Evolutionary conservation across 441 rosid species (phyloP), one percentile per base, ranked within the genome.

Genomic region (Gossypium gossypioides): DNA sequence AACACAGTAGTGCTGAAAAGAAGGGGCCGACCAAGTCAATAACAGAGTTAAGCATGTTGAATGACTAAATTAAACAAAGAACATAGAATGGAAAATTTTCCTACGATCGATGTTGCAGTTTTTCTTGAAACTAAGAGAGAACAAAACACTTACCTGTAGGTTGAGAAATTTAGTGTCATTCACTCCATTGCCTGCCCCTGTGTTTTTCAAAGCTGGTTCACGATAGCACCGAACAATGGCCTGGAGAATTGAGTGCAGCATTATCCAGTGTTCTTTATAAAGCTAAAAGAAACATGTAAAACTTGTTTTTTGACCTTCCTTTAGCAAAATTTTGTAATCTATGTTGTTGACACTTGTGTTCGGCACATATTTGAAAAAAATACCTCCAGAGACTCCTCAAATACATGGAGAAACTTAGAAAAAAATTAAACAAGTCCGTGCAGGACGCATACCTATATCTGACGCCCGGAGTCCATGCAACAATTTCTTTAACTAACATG

Each of bases 141-240:
- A 72, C 67, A 63, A 40, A 78, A 69, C 77, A 77, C 77, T 76
- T 71, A 82, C 87, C 82, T 76, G 78, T 69, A 75, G 70, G 68
- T 79, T 74, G 67, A 71, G 62, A 70, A 62, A 50, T 73, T 72
- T 72, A 52, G 72, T 34, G 18, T 37, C 13, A 18, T 74, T 72
- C 34, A 74, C 40, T 34, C 72, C 78, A 74, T 61, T 40, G 64
- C 67, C 69, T 21, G 75, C 32, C 50, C 57, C 74, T 48, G 70
- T 72, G 69, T 59, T 72, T 58, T 59, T 62, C 64, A 44, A 67
- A 74, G 69, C 60, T 40, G 79, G 73, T 10, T 71, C 59, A 24
- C 66, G 58, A 52, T 56, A 65, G 16, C 29, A 72, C 72, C 61
- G 80, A 72, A 80, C 34, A 69, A 69, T 69, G 63, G 52, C 63